These are phyloP conservation scores for Termitomyces sp. DNA, from an alignment of 768 basidiomycete genomes.

Conservation along the genomic window DNA sequence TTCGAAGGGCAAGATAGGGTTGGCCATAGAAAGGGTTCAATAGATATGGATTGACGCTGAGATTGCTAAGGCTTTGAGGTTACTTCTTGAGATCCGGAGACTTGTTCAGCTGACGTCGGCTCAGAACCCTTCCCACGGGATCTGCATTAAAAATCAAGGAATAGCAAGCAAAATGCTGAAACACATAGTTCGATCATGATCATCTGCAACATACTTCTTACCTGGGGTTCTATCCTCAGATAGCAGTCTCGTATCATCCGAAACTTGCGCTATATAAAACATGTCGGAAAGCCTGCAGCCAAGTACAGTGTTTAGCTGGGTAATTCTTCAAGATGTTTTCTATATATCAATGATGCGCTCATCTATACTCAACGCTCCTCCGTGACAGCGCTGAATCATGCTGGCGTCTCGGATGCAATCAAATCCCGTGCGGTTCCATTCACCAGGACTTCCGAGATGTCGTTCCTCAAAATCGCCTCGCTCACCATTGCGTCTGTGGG, in stretches of 20 bases:
- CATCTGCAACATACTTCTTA: background rate
- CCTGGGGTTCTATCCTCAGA: background rate
- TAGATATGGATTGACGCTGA: background rate
- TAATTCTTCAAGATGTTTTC: constrained; percentile 3
- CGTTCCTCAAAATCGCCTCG: constrained; percentile 52
- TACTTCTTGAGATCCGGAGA: background rate
- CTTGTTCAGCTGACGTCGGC: background rate
- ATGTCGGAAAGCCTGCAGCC: background rate
- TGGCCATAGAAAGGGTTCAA: background rate
- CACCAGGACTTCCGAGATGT: constrained; percentile 18
- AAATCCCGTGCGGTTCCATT: constrained; percentile 19
- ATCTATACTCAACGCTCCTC: background rate
- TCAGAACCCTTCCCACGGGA: background rate
- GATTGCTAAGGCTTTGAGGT: background rate
- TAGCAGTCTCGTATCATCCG: background rate
- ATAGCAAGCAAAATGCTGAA: background rate
- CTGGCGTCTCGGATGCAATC: constrained; percentile 16
- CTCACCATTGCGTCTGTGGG: constrained; percentile 71
- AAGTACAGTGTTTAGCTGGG: constrained; percentile 2
- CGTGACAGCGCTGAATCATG: constrained; percentile 2
- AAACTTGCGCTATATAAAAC: background rate
- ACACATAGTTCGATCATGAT: background rate
- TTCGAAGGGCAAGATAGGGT: background rate
- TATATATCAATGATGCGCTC: constrained; percentile 9
- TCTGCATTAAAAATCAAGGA: background rate